phyloP scores from a whole-genome alignment of 495 filamentous ascomycete genomes.

The Penicillium cinerascens region DNA sequence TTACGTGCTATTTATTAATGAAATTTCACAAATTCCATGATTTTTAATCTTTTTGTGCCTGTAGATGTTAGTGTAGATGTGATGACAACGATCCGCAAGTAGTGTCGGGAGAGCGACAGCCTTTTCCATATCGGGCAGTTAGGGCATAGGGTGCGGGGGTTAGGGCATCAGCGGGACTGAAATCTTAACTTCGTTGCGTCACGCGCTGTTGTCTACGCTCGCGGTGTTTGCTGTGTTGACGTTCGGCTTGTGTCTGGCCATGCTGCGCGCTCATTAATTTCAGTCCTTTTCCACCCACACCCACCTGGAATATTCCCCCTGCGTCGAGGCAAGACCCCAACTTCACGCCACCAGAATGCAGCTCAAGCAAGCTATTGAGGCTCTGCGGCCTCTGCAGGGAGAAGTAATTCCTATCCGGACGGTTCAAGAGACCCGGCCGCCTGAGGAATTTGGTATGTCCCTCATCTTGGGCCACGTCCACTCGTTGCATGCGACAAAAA shows the following conservation, averaged over 20 bases:
- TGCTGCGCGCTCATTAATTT: background rate
- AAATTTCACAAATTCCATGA: slow-evolving; percentile 8
- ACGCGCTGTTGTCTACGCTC: background rate
- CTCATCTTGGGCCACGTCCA: background rate
- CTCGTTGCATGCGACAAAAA: background rate
- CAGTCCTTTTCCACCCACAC: background rate
- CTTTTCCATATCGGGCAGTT: slow-evolving; percentile 19
- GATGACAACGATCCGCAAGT: background rate
- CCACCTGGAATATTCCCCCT: background rate
- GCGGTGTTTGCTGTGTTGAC: background rate
- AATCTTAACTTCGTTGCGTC: slow-evolving; percentile 17
- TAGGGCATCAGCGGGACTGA: slow-evolving; percentile 11
- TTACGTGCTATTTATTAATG: slow-evolving; percentile 13
- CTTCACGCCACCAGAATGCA: slow-evolving; percentile 20
- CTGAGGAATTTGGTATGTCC: slow-evolving; percentile 37
- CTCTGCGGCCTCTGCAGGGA: slow-evolving; percentile 29
- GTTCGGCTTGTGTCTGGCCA: background rate
- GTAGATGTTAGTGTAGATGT: background rate
- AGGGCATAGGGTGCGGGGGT: slow-evolving; percentile 38
- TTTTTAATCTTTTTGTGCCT: background rate
- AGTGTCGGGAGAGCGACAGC: background rate
- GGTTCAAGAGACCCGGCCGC: slow-evolving; percentile 39
- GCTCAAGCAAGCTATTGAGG: slow-evolving; percentile 17
- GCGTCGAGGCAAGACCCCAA: background rate
- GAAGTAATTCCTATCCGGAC: slow-evolving; percentile 36